These are phyloP conservation scores for Psilocybe cyanescens DNA, from an alignment of 768 basidiomycete species.

Conservation along the genomic window DNA sequence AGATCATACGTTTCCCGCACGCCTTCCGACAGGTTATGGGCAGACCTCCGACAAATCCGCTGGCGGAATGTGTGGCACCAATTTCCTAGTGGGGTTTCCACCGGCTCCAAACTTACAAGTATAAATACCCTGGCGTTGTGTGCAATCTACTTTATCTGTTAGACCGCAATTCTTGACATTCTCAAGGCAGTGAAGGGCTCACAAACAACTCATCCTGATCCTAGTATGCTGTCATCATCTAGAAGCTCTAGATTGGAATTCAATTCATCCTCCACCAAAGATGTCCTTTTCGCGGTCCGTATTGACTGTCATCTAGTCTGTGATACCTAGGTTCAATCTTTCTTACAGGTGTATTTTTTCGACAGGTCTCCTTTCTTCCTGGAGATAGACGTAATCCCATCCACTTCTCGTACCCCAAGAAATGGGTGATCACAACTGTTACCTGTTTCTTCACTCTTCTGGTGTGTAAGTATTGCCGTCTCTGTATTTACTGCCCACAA, in stretches of 20 bases:
- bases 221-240: too few species aligned
- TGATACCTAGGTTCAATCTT: too few species aligned
- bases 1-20: background rate
- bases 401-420: constrained; percentile 39
- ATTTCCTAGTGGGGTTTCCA: too few species aligned
- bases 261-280: background rate
- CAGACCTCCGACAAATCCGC: too few species aligned
- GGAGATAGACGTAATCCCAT: constrained; percentile 34
- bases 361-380: constrained; percentile 28
- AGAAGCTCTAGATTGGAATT: too few species aligned
- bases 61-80: too few species aligned
- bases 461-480: constrained; percentile 39
- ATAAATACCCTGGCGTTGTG: too few species aligned
- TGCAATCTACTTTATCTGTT: too few species aligned
- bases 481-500: constrained; percentile 24
- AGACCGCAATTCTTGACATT: too few species aligned
- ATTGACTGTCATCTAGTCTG: background rate
- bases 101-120: too few species aligned
- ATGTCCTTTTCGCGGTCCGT: background rate
- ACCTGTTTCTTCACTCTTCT: constrained; percentile 53
- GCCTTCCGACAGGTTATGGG: background rate
- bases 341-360: background rate
- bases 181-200: too few species aligned
- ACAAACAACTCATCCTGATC: too few species aligned
- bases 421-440: constrained; percentile 49